A percentile compares a stretch with the other conserved stretches of the same genome.
phyloP scores from a whole-genome alignment of 2,329 filamentous ascomycete genomes.

The Byssothecium circinans region DNA sequence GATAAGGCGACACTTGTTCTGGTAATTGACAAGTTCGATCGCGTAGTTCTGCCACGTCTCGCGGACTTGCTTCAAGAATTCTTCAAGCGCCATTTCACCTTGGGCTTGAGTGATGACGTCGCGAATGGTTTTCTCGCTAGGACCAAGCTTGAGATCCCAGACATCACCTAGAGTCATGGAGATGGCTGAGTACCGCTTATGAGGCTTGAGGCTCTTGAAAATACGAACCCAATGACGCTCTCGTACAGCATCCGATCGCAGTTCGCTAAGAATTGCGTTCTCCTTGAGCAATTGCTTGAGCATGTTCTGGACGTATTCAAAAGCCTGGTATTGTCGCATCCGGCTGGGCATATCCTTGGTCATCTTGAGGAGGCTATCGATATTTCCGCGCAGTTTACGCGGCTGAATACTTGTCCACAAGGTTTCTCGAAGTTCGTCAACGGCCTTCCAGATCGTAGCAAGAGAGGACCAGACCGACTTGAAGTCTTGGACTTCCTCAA shows the following conservation, averaged over 20 bases:
- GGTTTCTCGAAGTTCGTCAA: constrained; percentile 89
- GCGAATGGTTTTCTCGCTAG: constrained; percentile 83
- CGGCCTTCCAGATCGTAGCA: constrained; percentile 92
- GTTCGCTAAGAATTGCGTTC: constrained; percentile 80
- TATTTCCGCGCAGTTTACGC: constrained; percentile 83
- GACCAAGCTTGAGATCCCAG: constrained; percentile 91
- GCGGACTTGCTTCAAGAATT: constrained; percentile 93
- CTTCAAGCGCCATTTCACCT: constrained; percentile 96
- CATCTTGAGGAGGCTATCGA: constrained; percentile 93
- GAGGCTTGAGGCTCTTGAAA: constrained; percentile 91
- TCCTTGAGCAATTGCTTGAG: constrained; percentile 88
- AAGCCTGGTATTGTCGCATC: constrained; percentile 99
- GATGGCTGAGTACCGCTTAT: constrained; percentile 89
- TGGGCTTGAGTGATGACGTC: constrained; percentile 95
- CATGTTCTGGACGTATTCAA: constrained; percentile 94
- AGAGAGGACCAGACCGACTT: constrained; percentile 97
- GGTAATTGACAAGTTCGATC: constrained; percentile 92
- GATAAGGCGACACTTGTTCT: constrained; percentile 96
- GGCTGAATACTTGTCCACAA: constrained; percentile 96
- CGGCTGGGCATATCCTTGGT: constrained; percentile 99
- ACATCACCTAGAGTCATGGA: constrained; percentile 98
- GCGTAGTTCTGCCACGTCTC: constrained; percentile 97
- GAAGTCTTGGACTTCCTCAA: constrained; percentile 98
- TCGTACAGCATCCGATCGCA: constrained; percentile 94
- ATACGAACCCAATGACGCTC: constrained; percentile 98